phyloP scores from a whole-genome alignment of 129 eudicot genomes.

The Lactuca sativa region DNA sequence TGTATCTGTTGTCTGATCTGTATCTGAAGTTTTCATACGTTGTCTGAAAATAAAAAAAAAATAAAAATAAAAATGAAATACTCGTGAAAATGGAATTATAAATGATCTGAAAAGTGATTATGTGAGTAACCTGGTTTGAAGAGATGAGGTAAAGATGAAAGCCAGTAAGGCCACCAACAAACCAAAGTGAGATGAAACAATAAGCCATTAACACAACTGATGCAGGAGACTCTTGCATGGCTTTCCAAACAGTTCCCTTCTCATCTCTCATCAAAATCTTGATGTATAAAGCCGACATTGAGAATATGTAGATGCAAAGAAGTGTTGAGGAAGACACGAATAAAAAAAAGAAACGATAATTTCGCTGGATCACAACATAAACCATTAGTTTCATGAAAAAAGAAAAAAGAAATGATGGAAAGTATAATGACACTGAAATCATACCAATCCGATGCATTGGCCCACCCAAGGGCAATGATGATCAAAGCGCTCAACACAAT shows the following conservation, averaged over 20 bases:
- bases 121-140: constrained; percentile 73
- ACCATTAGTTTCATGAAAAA: neutral
- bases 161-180: constrained; percentile 96
- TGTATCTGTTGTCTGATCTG: constrained; percentile 77
- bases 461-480: constrained; percentile 99
- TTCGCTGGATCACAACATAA: constrained; percentile 56
- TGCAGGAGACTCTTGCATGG: constrained; percentile 94
- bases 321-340: constrained; percentile 83
- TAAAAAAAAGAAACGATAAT: constrained; percentile 87
- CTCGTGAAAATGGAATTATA: neutral
- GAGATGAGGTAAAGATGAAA: constrained; percentile 87
- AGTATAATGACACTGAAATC: constrained; percentile 4
- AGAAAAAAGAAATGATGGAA: neutral
- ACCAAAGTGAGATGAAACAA: constrained; percentile 89
- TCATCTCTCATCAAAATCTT: constrained; percentile 79
- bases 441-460: constrained; percentile 97
- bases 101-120: too few species aligned
- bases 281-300: constrained; percentile 81
- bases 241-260: constrained; percentile 80
- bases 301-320: constrained; percentile 84
- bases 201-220: constrained; percentile 79
- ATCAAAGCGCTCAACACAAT: constrained; percentile 93
- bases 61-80: neutral
- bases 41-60: constrained; percentile 47
- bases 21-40: constrained; percentile 94